phyloP scores from a whole-genome alignment of 129 eudicot species.

The Cynara cardunculus region DNA sequence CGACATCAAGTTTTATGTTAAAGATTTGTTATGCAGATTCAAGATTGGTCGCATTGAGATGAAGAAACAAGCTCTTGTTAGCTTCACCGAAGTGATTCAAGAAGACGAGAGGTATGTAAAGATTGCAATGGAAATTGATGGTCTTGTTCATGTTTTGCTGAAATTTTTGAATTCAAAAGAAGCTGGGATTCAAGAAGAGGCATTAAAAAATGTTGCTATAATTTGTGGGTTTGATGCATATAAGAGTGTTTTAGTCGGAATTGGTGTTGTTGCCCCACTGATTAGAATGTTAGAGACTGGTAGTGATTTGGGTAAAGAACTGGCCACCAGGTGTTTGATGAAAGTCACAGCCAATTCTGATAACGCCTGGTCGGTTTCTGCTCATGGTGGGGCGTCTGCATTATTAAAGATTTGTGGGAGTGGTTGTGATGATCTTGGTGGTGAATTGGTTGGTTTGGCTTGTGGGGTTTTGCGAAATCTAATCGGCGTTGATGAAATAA shows the following conservation, averaged over 20 bases:
- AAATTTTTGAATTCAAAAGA: conserved; percentile 59
- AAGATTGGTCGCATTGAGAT: conserved; percentile 59
- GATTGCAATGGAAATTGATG: conserved; percentile 49
- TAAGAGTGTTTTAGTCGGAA: conserved; percentile 38
- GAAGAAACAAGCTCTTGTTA: conserved; percentile 64
- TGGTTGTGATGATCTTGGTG: conserved; percentile 29
- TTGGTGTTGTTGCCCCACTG: conserved; percentile 62
- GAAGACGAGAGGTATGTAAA: conserved; percentile 74
- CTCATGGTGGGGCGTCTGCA: conserved; percentile 75
- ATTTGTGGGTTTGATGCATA: conserved; percentile 50
- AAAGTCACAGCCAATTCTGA: conserved; percentile 69
- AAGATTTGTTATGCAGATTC: conserved; percentile 69
- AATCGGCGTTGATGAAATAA: conserved; percentile 77
- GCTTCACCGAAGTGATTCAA: conserved; percentile 47
- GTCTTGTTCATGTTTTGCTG: conserved; percentile 40
- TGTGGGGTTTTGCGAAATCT: conserved; percentile 83
- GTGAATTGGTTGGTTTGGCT: conserved; percentile 61
- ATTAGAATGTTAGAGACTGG: conserved; percentile 69
- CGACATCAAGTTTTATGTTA: conserved; percentile 67
- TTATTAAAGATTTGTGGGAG: conserved; percentile 53
- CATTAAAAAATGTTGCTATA: conserved; percentile 42
- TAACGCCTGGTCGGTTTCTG: conserved; percentile 84
- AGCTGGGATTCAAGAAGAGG: conserved; percentile 58
- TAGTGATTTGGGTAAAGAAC: conserved; percentile 52
- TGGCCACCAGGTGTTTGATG: conserved; percentile 58